A percentile compares a stretch with the other conserved stretches of the same genome.
phyloP scores from a whole-genome alignment of 192 early-diverging fungal species.

The Coemansia sp. region DNA sequence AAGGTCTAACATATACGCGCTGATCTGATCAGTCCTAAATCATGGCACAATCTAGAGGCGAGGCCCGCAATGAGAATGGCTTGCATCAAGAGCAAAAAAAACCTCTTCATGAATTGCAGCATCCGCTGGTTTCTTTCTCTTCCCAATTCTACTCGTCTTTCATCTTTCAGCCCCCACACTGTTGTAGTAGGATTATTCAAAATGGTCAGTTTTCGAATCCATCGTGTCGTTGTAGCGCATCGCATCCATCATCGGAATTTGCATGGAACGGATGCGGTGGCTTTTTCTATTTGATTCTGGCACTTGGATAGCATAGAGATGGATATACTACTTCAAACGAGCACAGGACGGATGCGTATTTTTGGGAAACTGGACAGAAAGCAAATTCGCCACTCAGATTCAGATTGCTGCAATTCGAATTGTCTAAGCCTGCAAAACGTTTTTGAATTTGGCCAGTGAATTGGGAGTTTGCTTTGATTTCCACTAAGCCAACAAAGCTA shows the following conservation, averaged over 20 bases:
- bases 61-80: too few species aligned
- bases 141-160: conserved; percentile 24
- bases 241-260: conserved; percentile 29
- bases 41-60: too few species aligned
- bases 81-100: too few species aligned
- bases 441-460: not conserved
- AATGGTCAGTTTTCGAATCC: conserved; percentile 52
- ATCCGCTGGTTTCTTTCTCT: conserved; percentile 23
- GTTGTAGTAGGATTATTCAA: conserved; percentile 31
- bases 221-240: conserved; percentile 11
- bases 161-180: not conserved
- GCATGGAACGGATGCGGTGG: conserved; percentile 12
- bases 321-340: not conserved
- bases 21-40: too few species aligned
- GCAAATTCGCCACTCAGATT: not conserved
- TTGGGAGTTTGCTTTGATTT: not conserved
- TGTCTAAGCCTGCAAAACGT: not conserved
- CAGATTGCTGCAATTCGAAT: not conserved
- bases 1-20: too few species aligned
- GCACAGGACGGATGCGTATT: not conserved
- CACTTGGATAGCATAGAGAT: conserved; percentile 5
- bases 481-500: too few species aligned
- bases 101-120: too few species aligned
- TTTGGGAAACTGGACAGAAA: not conserved
- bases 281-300: not conserved